Evolutionary conservation across 495 filamentous ascomycete species (phyloP), one percentile per base, ranked within the genome.

Genomic region (Penicillium coprophilum): DNA sequence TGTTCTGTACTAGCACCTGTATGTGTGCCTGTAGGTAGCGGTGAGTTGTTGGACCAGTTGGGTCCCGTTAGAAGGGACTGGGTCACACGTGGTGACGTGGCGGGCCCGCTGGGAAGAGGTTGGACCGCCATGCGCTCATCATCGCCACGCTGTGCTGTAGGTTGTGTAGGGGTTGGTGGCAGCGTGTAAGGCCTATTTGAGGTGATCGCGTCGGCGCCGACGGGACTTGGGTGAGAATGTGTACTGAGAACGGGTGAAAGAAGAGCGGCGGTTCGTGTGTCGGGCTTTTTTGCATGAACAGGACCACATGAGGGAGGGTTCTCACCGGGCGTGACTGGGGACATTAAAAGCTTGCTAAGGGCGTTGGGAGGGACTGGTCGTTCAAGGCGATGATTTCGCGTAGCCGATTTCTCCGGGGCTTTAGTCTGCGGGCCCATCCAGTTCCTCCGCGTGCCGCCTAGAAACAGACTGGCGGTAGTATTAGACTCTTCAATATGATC

Each of bases 391-490:
- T 30, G 32, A 46, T 11, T 31, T 36, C 36, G 50, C 12, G 34
- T n/a, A 21, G 19, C 30, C 32, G 49, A 28, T 20, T 19, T 56
- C 51, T 27, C 10, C n/a, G 27, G 41, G 46, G 27, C 40, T 8
- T 39, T 27, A 28, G 21, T 4, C n/a, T 51, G 21, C 34, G 40
- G 28, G 1, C 30, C 51, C 80, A 91, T 87, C 90, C 90, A 92
- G 64, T 83, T 74, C 61, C 79, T 86, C 65, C 83, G 83, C 55
- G 75, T 75, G 43, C 83, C 79, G 39, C 87, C 85, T 50, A 90
- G 74, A 71, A 90, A 88, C 34, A 80, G 67, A 58, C 77, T 84
- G 49, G 84, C 74, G 13, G 89, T 92, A 45, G 84, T 83, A 70
- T 92, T 94, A 15, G 86, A 85, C 4, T 77, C 75, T 32, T 80